These are phyloP conservation scores for Fusarium sp. DNA, from an alignment of 2,329 filamentous ascomycete species.

Conservation along the genomic window DNA sequence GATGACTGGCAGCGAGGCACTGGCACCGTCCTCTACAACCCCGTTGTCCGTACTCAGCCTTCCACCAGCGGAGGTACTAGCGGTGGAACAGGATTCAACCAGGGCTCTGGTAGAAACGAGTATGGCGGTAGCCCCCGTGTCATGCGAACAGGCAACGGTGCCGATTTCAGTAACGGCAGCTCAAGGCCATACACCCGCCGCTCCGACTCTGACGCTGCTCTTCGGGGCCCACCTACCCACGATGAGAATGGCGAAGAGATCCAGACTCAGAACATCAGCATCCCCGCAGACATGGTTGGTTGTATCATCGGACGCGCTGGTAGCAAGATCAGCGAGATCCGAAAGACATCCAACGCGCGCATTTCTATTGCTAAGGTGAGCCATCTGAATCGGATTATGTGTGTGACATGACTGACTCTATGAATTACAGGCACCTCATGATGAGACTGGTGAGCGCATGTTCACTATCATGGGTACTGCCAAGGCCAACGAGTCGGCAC, in stretches of 20 bases:
- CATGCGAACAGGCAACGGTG: conserved; percentile 96
- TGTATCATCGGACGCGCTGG: conserved; percentile 97
- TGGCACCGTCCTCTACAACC: conserved; percentile 97
- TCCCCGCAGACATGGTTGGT: conserved; percentile 99
- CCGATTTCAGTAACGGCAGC: conserved; percentile 90
- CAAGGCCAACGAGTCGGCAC: conserved; percentile 92
- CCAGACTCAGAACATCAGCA: conserved; percentile 99
- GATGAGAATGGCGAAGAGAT: conserved; percentile 98
- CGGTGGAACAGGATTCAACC: conserved; percentile 54
- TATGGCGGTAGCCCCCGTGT: conserved; percentile 76
- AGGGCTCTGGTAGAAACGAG: conserved; percentile 63
- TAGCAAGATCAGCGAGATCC: conserved; percentile 98
- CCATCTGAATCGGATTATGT: background rate
- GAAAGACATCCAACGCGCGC: conserved; percentile 93
- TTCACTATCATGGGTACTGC: conserved; percentile 99
- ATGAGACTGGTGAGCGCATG: conserved; percentile 98
- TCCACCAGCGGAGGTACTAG: conserved; percentile 61
- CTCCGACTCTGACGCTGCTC: conserved; percentile 84
- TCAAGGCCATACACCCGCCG: conserved; percentile 79
- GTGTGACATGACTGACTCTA: conserved; percentile 11
- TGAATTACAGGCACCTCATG: conserved; percentile 79
- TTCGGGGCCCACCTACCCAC: conserved; percentile 85
- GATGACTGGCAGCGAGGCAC: conserved; percentile 98
- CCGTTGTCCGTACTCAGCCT: conserved; percentile 86
- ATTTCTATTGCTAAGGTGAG: conserved; percentile 95